Evolutionary conservation across 805 yeast genomes (phyloP).

Genomic region (Ogataea angusta): DNA sequence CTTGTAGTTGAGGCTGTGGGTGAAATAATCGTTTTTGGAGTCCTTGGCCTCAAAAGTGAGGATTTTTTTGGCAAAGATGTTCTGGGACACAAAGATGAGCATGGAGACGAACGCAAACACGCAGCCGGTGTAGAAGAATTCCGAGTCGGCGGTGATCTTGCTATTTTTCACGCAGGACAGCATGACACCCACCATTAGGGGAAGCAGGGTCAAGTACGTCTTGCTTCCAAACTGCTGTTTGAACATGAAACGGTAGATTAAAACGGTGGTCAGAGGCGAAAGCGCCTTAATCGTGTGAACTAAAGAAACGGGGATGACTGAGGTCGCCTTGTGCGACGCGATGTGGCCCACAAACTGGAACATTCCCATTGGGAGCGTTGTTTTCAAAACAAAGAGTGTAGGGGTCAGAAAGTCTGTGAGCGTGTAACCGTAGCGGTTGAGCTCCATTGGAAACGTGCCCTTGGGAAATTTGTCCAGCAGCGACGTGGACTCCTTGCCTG

Average conservation of each 20-base stretch:
- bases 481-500: conserved; percentile 14
- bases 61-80: conserved; percentile 74
- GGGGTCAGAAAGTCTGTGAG: conserved; percentile 50
- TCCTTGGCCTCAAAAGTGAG: conserved; percentile 45
- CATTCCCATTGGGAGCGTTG: conserved; percentile 90
- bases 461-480: conserved; percentile 38
- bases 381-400: conserved; percentile 45
- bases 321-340: conserved; percentile 87
- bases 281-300: conserved; percentile 94
- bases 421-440: conserved; percentile 28
- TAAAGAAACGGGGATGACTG: conserved; percentile 86
- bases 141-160: conserved; percentile 22
- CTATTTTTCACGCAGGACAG: conserved; percentile 58
- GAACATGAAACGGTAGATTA: conserved; percentile 65
- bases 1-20: conserved; percentile 27
- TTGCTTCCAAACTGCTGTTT: conserved; percentile 51
- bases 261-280: conserved; percentile 85
- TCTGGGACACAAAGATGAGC: conserved; percentile 73
- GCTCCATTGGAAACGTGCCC: conserved; percentile 47
- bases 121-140: conserved; percentile 39
- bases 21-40: conserved; percentile 25
- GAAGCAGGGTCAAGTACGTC: conserved; percentile 77
- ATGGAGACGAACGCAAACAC: conserved; percentile 51
- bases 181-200: conserved; percentile 83
- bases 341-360: conserved; percentile 93